phyloP scores from a whole-genome alignment of 1,284 basidiomycete species.

The Pyrrhoderma lamaoense region DNA sequence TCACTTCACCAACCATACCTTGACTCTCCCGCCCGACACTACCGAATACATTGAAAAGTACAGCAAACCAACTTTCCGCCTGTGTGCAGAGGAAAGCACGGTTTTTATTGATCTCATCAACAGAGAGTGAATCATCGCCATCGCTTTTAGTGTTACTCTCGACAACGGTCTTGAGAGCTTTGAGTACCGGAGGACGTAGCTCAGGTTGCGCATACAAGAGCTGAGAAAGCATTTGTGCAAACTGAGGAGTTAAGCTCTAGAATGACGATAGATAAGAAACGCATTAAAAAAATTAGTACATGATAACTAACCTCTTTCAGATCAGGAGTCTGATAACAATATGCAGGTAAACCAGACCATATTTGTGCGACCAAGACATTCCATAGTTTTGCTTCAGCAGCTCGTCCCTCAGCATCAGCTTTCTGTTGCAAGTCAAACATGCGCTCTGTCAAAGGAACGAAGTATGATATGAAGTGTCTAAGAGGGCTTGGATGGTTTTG shows the following conservation, averaged over 20 bases:
- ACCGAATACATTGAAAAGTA: constrained; percentile 95
- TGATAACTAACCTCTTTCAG: constrained; percentile 39
- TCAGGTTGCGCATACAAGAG: constrained; percentile 84
- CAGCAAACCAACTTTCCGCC: constrained; percentile 88
- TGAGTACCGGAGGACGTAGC: constrained; percentile 77
- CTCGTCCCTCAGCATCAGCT: constrained; percentile 62
- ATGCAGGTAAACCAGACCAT: constrained; percentile 86
- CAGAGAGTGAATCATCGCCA: constrained; percentile 24
- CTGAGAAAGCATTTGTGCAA: constrained; percentile 86
- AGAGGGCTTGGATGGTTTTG: constrained; percentile 77
- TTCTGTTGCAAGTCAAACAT: constrained; percentile 85
- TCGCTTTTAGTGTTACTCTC: constrained; percentile 47
- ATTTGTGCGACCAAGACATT: constrained; percentile 88
- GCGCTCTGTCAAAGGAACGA: constrained; percentile 89
- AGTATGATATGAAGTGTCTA: constrained; percentile 81
- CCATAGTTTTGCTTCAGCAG: constrained; percentile 90
- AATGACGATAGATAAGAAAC: constrained; percentile 12
- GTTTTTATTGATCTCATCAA: constrained; percentile 58
- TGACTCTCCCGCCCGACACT: constrained; percentile 73
- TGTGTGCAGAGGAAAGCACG: constrained; percentile 70
- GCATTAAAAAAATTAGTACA: background rate
- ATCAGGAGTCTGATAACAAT: constrained; percentile 63
- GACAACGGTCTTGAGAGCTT: constrained; percentile 74
- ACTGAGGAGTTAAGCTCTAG: constrained; percentile 65
- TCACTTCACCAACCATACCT: constrained; percentile 83